These are phyloP conservation scores for Acacia melanoxylon DNA, from an alignment of 306 rosid species.

Conservation along the genomic window DNA sequence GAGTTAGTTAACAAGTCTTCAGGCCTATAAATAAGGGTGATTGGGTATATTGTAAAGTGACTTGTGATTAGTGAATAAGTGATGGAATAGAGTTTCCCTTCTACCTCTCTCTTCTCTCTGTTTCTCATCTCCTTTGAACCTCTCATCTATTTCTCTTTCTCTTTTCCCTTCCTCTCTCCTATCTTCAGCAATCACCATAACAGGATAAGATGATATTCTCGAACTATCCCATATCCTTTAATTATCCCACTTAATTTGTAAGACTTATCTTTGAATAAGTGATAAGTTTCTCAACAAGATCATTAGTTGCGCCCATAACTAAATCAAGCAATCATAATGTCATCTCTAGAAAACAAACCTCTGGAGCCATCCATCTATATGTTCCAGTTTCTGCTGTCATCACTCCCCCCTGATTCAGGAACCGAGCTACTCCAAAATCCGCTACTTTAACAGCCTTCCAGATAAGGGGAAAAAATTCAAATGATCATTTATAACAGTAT, in stretches of 20 bases:
- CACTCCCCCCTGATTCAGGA: slow-evolving; percentile 85
- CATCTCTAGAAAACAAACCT: slow-evolving; percentile 55
- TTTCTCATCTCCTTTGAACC: neutral
- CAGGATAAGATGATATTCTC: neutral
- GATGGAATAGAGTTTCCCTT: too few species aligned
- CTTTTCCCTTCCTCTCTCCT: too few species aligned
- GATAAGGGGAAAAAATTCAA: neutral
- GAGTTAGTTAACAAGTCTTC: too few species aligned
- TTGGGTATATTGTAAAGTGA: too few species aligned
- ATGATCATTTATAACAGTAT: neutral
- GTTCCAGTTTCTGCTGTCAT: slow-evolving; percentile 99
- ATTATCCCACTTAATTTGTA: neutral
- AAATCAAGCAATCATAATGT: slow-evolving; percentile 5
- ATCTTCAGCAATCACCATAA: too few species aligned
- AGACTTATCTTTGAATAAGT: neutral
- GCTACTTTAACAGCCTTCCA: slow-evolving; percentile 94
- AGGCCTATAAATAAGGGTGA: too few species aligned
- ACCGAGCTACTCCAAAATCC: slow-evolving; percentile 99
- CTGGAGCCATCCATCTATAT: slow-evolving; percentile 99
- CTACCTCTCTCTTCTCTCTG: neutral
- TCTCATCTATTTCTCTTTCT: too few species aligned
- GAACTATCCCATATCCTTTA: neutral
- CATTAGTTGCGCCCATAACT: neutral
- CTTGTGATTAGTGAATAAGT: too few species aligned
- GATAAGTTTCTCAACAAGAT: neutral